Conservation (phyloP, 306 rosid genomes). For the Urtica urens region DNA sequence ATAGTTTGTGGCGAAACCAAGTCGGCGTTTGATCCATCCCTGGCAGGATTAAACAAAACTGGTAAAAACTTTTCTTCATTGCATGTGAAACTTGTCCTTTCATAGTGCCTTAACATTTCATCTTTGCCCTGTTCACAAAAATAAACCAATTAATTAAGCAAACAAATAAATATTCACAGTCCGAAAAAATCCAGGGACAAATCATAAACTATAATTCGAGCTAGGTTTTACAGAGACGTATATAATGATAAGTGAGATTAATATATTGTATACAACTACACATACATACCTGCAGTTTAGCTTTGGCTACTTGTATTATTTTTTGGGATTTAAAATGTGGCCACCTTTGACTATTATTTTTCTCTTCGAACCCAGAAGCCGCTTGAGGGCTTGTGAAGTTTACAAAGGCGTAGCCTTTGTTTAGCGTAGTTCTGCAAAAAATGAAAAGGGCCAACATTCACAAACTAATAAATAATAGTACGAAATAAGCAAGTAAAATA, state of each 20-base stretch:
- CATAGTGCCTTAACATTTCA: constrained; percentile 25
- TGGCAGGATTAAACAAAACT: constrained; percentile 31
- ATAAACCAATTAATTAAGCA: background rate
- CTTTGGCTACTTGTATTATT: constrained; percentile 30
- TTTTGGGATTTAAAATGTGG: constrained; percentile 33
- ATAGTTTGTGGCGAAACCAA: constrained; percentile 4
- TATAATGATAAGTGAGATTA: too few species aligned
- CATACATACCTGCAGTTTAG: constrained; percentile 39
- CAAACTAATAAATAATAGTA: background rate
- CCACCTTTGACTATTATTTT: constrained; percentile 28
- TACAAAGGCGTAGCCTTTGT: constrained; percentile 63
- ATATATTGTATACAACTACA: background rate
- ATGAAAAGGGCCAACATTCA: background rate
- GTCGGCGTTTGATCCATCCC: constrained; percentile 33
- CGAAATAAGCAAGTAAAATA: background rate
- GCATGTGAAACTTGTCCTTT: constrained; percentile 25
- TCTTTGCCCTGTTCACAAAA: constrained; percentile 33
- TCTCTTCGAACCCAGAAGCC: constrained; percentile 30
- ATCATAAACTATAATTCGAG: too few species aligned
- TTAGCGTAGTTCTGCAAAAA: constrained; percentile 11
- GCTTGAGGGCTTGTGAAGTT: constrained; percentile 41
- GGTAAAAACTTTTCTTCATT: constrained; percentile 37
- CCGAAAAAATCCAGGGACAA: too few species aligned
- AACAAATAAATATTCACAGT: too few species aligned
- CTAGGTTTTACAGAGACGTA: too few species aligned